A percentile compares a stretch with the other conserved stretches of the same genome.
These are phyloP conservation scores for Phtheirospermum japonicum DNA, from an alignment of 257 asterid species.

Conservation along the genomic window DNA sequence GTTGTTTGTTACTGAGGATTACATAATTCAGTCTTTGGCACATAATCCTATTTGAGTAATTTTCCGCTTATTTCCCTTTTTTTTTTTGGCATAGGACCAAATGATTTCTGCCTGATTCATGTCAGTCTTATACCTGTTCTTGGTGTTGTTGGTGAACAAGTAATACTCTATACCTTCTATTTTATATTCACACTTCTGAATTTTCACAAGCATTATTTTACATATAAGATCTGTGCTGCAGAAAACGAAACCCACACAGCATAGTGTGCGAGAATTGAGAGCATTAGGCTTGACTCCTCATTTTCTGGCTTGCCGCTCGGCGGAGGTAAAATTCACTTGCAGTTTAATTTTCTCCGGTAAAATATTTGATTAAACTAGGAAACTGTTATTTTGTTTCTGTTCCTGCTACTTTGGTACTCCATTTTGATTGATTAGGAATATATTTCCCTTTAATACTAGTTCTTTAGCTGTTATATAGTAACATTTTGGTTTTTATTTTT, in stretches of 20 bases:
- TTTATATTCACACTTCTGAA: not conserved
- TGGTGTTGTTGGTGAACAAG: conserved; percentile 98
- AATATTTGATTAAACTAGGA: conserved; percentile 11
- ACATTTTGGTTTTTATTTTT: conserved; percentile 22
- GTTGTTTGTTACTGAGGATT: too few relatives aligned
- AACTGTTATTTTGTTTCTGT: not conserved
- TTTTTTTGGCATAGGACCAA: conserved; percentile 54
- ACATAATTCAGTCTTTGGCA: not conserved
- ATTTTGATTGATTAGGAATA: not conserved
- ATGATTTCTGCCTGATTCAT: conserved; percentile 91
- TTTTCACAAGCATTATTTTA: conserved; percentile 1
- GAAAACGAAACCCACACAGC: conserved; percentile 98
- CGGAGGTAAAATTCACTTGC: conserved; percentile 47
- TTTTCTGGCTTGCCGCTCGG: conserved; percentile 93
- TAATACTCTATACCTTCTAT: conserved; percentile 38
- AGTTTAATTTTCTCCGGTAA: conserved; percentile 9
- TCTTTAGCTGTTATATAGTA: not conserved
- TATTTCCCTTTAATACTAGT: conserved; percentile 7
- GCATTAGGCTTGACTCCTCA: conserved; percentile 93
- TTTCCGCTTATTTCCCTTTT: conserved; percentile 17
- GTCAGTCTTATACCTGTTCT: conserved; percentile 96
- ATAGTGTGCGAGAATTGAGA: conserved; percentile 89
- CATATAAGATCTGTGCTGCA: conserved; percentile 26
- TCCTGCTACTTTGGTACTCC: conserved; percentile 10
- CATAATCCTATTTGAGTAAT: conserved; percentile 8